Evolutionary conservation across 495 filamentous ascomycete genomes (phyloP).

Genomic region (Penicillium manginii): DNA sequence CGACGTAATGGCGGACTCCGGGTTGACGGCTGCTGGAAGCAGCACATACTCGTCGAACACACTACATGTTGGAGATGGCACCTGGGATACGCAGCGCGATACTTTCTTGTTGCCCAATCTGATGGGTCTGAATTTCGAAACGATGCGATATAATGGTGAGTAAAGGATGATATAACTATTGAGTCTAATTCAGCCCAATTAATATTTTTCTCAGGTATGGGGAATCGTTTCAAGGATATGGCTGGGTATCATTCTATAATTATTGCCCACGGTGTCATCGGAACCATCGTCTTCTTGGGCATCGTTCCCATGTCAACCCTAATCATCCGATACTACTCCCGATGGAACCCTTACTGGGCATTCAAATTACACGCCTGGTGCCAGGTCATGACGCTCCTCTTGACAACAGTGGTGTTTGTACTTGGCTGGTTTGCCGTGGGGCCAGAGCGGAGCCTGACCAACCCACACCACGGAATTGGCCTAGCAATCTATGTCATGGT

Average conservation of each 20-base stretch:
- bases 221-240: conserved; percentile 79
- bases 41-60: conserved; percentile 82
- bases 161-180: neutral
- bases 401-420: conserved; percentile 34
- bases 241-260: conserved; percentile 79
- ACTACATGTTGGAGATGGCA: conserved; percentile 86
- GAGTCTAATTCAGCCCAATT: conserved; percentile 1
- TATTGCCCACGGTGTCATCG: conserved; percentile 81
- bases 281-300: conserved; percentile 83
- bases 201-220: conserved; percentile 71
- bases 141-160: conserved; percentile 94
- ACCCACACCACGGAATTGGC: conserved; percentile 95
- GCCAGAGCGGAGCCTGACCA: conserved; percentile 73
- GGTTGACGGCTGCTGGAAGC: conserved; percentile 75
- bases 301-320: conserved; percentile 80
- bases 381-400: conserved; percentile 68
- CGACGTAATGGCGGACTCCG: conserved; percentile 47
- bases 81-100: conserved; percentile 83
- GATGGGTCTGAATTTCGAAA: conserved; percentile 84
- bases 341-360: conserved; percentile 63
- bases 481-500: conserved; percentile 86
- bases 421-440: conserved; percentile 37
- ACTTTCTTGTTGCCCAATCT: conserved; percentile 88
- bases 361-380: conserved; percentile 84
- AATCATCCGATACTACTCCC: conserved; percentile 72